phyloP scores from a whole-genome alignment of 2,329 filamentous ascomycete species.

The Talaromyces sp. region DNA sequence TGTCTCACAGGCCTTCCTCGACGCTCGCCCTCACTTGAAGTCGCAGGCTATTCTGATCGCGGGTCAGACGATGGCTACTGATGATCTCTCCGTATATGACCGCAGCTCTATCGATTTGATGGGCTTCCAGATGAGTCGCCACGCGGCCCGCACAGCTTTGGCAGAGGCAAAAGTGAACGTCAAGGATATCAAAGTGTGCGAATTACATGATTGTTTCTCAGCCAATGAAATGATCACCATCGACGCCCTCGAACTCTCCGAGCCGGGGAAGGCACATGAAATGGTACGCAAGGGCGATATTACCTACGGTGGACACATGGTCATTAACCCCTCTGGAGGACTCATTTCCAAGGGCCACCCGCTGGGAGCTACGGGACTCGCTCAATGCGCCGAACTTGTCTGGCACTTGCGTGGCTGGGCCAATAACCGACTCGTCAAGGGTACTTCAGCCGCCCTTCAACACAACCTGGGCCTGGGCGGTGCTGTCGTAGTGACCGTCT shows the following conservation, averaged over 20 bases:
- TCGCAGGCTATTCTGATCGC: slow-evolving; percentile 82
- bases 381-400: slow-evolving; percentile 88
- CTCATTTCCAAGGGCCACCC: slow-evolving; percentile 96
- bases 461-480: slow-evolving; percentile 92
- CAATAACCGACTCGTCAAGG: slow-evolving; percentile 70
- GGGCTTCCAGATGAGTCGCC: slow-evolving; percentile 77
- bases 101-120: slow-evolving; percentile 78
- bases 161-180: slow-evolving; percentile 61
- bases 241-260: slow-evolving; percentile 75
- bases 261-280: slow-evolving; percentile 81
- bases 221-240: slow-evolving; percentile 90
- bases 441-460: slow-evolving; percentile 71
- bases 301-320: slow-evolving; percentile 75
- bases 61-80: slow-evolving; percentile 81
- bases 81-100: slow-evolving; percentile 73
- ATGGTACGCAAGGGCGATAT: slow-evolving; percentile 83
- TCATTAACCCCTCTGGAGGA: slow-evolving; percentile 90
- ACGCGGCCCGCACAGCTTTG: slow-evolving; percentile 65
- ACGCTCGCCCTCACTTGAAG: slow-evolving; percentile 74
- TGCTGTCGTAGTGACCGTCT: slow-evolving; percentile 84
- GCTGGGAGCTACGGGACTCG: slow-evolving; percentile 87
- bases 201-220: slow-evolving; percentile 95
- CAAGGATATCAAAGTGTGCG: slow-evolving; percentile 72
- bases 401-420: slow-evolving; percentile 97
- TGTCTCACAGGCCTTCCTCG: slow-evolving; percentile 83